A percentile compares a stretch with the other conserved stretches of the same genome.
Evolutionary conservation across 371 early-diverging fungal genomes (phyloP).

Genomic region (Encephalitozoon intestinalis): DNA sequence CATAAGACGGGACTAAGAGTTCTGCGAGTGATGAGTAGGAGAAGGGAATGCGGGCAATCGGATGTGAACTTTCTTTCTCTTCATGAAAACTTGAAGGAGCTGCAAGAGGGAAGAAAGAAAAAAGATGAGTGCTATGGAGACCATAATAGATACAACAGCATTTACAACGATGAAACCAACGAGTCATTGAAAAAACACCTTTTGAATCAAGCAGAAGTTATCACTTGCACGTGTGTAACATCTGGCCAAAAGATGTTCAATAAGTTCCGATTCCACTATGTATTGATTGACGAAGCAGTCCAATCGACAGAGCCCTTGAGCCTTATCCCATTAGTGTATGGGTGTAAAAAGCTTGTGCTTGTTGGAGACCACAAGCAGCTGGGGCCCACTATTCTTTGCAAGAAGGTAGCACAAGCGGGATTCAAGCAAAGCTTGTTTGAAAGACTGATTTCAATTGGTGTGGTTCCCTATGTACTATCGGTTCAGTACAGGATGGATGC

Average conservation of each 20-base stretch:
- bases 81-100: slow-evolving; percentile 78
- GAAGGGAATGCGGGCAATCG: slow-evolving; percentile 79
- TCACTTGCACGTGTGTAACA: slow-evolving; percentile 89
- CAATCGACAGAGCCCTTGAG: slow-evolving; percentile 92
- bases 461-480: slow-evolving; percentile 79
- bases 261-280: slow-evolving; percentile 75
- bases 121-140: slow-evolving; percentile 63
- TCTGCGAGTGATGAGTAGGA: slow-evolving; percentile 81
- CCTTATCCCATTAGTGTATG: slow-evolving; percentile 84
- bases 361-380: slow-evolving; percentile 98
- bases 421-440: slow-evolving; percentile 88
- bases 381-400: slow-evolving; percentile 90
- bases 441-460: slow-evolving; percentile 76
- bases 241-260: slow-evolving; percentile 84
- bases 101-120: slow-evolving; percentile 71
- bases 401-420: slow-evolving; percentile 82
- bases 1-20: slow-evolving; percentile 80
- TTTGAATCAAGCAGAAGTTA: slow-evolving; percentile 80
- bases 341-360: slow-evolving; percentile 81
- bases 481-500: slow-evolving; percentile 98
- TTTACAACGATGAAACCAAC: slow-evolving; percentile 65
- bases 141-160: slow-evolving; percentile 75
- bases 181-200: slow-evolving; percentile 70
- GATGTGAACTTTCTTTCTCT: slow-evolving; percentile 72
- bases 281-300: slow-evolving; percentile 90